phyloP scores from a whole-genome alignment of 164 flowering plant genomes.

The Saururus chinensis region DNA sequence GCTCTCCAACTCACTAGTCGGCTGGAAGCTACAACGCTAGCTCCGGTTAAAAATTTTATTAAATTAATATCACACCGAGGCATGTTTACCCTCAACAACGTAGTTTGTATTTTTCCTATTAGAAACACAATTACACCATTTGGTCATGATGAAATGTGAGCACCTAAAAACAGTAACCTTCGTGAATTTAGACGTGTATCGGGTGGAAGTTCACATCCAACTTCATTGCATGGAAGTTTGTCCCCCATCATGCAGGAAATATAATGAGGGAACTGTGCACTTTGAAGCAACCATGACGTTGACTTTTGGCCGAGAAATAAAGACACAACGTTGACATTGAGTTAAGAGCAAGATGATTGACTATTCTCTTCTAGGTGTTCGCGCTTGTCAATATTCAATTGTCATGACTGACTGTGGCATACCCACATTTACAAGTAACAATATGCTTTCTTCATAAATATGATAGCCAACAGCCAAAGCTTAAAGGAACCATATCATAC shows the following conservation, averaged over 20 bases:
- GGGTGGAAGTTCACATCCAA: neutral
- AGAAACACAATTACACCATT: too few species aligned
- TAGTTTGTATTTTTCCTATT: neutral
- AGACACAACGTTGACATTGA: neutral
- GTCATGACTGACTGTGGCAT: too few species aligned
- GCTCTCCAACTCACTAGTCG: too few species aligned
- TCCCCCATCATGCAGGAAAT: neutral
- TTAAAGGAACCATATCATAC: too few species aligned
- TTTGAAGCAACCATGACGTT: neutral
- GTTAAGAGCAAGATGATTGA: neutral
- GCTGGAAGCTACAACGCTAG: too few species aligned
- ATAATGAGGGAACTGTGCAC: neutral
- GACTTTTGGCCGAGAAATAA: neutral
- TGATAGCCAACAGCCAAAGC: too few species aligned
- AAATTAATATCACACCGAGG: too few species aligned
- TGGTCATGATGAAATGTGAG: too few species aligned
- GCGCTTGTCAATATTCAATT: neutral
- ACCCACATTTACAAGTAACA: too few species aligned
- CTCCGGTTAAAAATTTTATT: too few species aligned
- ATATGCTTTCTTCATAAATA: too few species aligned
- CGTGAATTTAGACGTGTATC: neutral
- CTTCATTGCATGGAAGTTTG: neutral
- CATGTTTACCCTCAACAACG: too few species aligned
- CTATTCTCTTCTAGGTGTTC: neutral
- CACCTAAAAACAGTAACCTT: neutral